Conservation (phyloP, 768 basidiomycete genomes). For the Tephrocybe rancida region DNA sequence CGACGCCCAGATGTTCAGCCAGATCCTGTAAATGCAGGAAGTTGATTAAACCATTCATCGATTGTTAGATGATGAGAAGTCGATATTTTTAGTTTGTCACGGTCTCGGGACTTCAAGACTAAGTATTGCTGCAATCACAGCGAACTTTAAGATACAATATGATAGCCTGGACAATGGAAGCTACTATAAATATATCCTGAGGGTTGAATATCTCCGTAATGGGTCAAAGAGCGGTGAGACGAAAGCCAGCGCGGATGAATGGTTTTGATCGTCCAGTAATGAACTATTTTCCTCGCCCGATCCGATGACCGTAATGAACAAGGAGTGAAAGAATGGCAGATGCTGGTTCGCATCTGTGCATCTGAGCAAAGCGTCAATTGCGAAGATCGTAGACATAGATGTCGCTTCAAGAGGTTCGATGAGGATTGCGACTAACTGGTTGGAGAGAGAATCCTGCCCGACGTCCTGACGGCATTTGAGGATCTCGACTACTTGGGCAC, state of each 20-base stretch:
- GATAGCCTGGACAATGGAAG: too few species aligned
- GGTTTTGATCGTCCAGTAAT: conserved; percentile 3
- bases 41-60: too few species aligned
- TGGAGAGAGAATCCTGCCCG: neutral
- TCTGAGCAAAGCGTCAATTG: conserved; percentile 6
- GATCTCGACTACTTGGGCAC: neutral
- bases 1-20: too few species aligned
- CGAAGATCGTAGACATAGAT: neutral
- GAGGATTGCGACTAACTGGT: neutral
- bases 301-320: neutral
- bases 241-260: neutral
- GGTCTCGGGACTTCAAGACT: too few species aligned
- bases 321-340: neutral
- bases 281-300: neutral
- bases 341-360: neutral
- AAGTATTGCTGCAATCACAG: too few species aligned
- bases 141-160: too few species aligned
- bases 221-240: neutral
- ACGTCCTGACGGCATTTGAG: neutral
- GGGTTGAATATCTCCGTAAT: neutral
- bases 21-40: too few species aligned
- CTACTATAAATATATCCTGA: conserved; percentile 1
- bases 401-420: neutral
- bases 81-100: too few species aligned
- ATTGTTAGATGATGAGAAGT: too few species aligned